Conservation (phyloP, 805 yeast species). For the Lachancea fermentati region DNA sequence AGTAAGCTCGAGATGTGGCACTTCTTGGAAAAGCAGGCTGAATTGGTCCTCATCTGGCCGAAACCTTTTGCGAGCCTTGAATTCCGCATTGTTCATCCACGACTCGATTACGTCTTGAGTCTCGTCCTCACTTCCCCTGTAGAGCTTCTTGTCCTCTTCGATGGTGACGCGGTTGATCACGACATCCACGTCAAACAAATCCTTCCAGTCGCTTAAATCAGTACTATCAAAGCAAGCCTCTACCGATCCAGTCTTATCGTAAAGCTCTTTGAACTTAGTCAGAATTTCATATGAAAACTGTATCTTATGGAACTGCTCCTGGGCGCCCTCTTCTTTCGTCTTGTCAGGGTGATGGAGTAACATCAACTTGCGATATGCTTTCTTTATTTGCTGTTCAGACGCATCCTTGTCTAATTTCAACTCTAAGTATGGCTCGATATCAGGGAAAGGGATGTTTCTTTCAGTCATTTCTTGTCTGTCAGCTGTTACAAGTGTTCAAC, state of each 20-base stretch:
- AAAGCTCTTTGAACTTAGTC: slow-evolving; percentile 46
- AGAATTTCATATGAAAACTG: slow-evolving; percentile 72
- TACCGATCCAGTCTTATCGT: slow-evolving; percentile 66
- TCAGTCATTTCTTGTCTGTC: not conserved
- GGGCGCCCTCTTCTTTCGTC: slow-evolving; percentile 33
- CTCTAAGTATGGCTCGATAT: slow-evolving; percentile 57
- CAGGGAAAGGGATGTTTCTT: slow-evolving; percentile 39
- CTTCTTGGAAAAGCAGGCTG: slow-evolving; percentile 60
- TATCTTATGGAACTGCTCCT: slow-evolving; percentile 52
- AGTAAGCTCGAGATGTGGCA: slow-evolving; percentile 68
- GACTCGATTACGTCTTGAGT: slow-evolving; percentile 53
- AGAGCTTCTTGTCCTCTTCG: slow-evolving; percentile 58
- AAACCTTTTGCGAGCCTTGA: slow-evolving; percentile 2
- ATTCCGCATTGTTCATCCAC: slow-evolving; percentile 36
- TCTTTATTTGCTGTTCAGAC: slow-evolving; percentile 43
- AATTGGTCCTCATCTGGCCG: slow-evolving; percentile 53
- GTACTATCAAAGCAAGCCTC: slow-evolving; percentile 32
- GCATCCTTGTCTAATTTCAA: slow-evolving; percentile 49
- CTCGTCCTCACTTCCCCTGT: slow-evolving; percentile 60
- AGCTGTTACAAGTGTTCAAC: not conserved
- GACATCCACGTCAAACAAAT: slow-evolving; percentile 43
- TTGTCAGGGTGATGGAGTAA: slow-evolving; percentile 63
- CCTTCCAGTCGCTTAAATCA: slow-evolving; percentile 50
- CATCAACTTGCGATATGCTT: slow-evolving; percentile 49
- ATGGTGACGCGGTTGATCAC: slow-evolving; percentile 60